Evolutionary conservation across 2,329 filamentous ascomycete genomes (phyloP).

Genomic region (Colletotrichum acutatum): DNA sequence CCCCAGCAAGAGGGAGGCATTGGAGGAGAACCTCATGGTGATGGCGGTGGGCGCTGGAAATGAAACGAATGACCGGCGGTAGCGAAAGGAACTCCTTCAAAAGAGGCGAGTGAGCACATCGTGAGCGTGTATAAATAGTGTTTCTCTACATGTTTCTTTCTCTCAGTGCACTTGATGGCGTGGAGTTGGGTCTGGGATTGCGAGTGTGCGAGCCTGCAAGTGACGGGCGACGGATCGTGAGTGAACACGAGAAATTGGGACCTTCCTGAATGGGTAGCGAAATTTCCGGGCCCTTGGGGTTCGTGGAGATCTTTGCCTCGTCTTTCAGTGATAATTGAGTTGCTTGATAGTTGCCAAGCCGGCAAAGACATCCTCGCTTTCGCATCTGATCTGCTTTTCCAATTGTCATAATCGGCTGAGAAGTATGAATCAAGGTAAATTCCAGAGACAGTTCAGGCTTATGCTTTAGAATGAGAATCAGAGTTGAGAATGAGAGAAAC

Average conservation of each 20-base stretch:
- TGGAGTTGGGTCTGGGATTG: background rate
- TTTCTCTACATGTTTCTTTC: too few species aligned
- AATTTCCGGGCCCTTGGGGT: slow-evolving; percentile 2
- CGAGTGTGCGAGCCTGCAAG: background rate
- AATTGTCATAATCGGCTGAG: background rate
- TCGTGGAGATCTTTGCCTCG: background rate
- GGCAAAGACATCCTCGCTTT: background rate
- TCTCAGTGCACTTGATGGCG: background rate
- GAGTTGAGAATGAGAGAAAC: background rate
- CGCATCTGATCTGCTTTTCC: background rate
- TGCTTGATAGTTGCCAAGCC: slow-evolving; percentile 10
- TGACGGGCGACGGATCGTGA: background rate
- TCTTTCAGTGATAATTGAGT: background rate
- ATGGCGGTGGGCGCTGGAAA: slow-evolving; percentile 9
- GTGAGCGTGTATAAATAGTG: background rate
- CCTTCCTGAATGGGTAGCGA: slow-evolving; percentile 20
- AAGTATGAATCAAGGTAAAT: too few species aligned
- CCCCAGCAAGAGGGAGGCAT: slow-evolving; percentile 7
- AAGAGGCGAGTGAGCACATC: background rate
- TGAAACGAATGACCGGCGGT: slow-evolving; percentile 16
- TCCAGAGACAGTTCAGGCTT: background rate
- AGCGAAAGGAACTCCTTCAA: background rate
- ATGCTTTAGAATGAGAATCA: background rate
- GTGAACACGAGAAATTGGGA: slow-evolving; percentile 30
- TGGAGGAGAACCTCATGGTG: slow-evolving; percentile 24